Conservation (phyloP, 441 rosid species). For the Geranium incanum region DNA sequence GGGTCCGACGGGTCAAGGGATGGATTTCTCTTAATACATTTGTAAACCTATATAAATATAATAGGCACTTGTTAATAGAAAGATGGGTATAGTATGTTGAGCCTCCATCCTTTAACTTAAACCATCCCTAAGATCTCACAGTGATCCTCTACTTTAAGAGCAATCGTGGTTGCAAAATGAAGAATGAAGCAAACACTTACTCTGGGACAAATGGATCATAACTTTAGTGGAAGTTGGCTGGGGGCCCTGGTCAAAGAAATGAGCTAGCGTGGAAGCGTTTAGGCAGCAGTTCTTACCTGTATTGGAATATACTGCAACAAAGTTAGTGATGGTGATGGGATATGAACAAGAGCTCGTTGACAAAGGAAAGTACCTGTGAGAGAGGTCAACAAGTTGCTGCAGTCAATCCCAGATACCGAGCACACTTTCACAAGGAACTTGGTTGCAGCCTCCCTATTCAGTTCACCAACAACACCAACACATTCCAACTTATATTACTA, state of each 20-base stretch:
- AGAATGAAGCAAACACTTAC: background rate
- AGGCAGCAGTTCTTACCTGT: slow-evolving; percentile 11
- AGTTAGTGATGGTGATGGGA: background rate
- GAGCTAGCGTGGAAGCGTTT: slow-evolving; percentile 6
- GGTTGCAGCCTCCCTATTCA: slow-evolving; percentile 8
- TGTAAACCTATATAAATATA: too few species aligned
- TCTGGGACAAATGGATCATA: slow-evolving; percentile 9
- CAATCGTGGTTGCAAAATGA: background rate
- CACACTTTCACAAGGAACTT: slow-evolving; percentile 2
- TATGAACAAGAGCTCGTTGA: background rate
- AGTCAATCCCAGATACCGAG: background rate
- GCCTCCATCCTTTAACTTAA: too few species aligned
- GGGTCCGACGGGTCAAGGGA: too few species aligned
- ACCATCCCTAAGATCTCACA: background rate
- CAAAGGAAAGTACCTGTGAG: slow-evolving; percentile 6
- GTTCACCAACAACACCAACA: background rate
- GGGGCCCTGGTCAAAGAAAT: background rate
- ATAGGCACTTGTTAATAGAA: too few species aligned
- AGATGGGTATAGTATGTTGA: too few species aligned
- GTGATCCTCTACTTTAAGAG: background rate
- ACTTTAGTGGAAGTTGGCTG: slow-evolving; percentile 5
- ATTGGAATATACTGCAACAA: background rate
- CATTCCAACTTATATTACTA: background rate
- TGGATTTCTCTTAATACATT: too few species aligned
- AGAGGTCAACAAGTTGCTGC: slow-evolving; percentile 6